These are phyloP conservation scores for Cairneyella variabilis DNA, from an alignment of 495 filamentous ascomycete genomes.

Conservation along the genomic window DNA sequence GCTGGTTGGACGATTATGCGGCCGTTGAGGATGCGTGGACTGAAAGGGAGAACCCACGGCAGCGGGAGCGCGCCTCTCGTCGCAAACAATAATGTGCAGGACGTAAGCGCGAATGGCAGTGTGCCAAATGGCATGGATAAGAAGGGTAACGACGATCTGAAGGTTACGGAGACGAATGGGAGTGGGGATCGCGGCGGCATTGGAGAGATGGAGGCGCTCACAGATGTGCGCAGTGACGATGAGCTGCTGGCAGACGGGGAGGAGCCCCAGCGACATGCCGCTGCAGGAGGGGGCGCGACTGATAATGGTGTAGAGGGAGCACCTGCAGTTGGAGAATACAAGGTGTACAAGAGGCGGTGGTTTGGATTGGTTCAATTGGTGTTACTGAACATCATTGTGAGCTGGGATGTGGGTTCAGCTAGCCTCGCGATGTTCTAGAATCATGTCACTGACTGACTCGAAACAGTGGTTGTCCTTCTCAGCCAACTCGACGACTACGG, in stretches of 20 bases:
- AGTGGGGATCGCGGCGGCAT: constrained; percentile 3
- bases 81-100: background rate
- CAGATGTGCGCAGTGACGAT: constrained; percentile 23
- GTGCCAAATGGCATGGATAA: constrained; percentile 3
- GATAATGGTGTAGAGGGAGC: background rate
- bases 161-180: constrained; percentile 16
- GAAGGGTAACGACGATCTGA: constrained; percentile 11
- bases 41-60: background rate
- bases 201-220: constrained; percentile 19
- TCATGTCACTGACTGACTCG: background rate
- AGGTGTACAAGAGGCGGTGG: constrained; percentile 85
- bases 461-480: constrained; percentile 91
- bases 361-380: constrained; percentile 82
- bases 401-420: constrained; percentile 82
- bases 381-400: constrained; percentile 86
- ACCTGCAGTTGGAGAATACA: constrained; percentile 41
- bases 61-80: background rate
- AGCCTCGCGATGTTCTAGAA: background rate
- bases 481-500: constrained; percentile 71
- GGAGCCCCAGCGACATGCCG: background rate
- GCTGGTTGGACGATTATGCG: constrained; percentile 26
- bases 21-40: constrained; percentile 15
- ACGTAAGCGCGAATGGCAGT: constrained; percentile 4
- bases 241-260: constrained; percentile 13
- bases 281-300: background rate